phyloP scores from a whole-genome alignment of 139 green algal genomes.

The Tetradesmus obliquus region DNA sequence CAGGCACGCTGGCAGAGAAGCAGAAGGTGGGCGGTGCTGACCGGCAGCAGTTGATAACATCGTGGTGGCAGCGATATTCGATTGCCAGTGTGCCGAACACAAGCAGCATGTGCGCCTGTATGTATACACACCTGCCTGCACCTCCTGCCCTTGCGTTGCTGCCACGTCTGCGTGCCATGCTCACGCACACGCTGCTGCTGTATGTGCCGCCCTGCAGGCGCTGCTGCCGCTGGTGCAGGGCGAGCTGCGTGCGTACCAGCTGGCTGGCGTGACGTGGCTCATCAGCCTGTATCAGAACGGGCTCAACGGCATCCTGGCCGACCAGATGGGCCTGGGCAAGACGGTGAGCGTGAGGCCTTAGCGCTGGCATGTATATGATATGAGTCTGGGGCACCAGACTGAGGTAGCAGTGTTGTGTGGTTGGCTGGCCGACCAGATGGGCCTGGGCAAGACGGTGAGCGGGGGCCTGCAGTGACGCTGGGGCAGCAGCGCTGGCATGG shows the following conservation, averaged over 20 bases:
- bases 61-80: neutral
- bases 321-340: slow-evolving; percentile 98
- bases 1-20: slow-evolving; percentile 1
- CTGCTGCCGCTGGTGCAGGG: slow-evolving; percentile 87
- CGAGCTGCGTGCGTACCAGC: slow-evolving; percentile 90
- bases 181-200: neutral
- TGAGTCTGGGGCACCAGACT: neutral
- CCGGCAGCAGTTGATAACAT: neutral
- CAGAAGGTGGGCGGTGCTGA: neutral
- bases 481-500: neutral
- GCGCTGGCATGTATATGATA: neutral
- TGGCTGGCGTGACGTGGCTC: slow-evolving; percentile 93
- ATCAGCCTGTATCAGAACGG: slow-evolving; percentile 94
- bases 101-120: no score
- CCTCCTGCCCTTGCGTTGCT: neutral
- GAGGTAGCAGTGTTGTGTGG: neutral
- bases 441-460: slow-evolving; percentile 94
- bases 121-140: neutral
- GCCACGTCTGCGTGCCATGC: no score
- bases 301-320: slow-evolving; percentile 94
- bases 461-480: neutral
- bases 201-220: slow-evolving; percentile 51
- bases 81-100: no score
- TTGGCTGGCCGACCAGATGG: slow-evolving; percentile 94
- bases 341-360: slow-evolving; percentile 71